Conservation (phyloP, 2,329 filamentous ascomycete genomes). For the Aspergillus japonicus region DNA sequence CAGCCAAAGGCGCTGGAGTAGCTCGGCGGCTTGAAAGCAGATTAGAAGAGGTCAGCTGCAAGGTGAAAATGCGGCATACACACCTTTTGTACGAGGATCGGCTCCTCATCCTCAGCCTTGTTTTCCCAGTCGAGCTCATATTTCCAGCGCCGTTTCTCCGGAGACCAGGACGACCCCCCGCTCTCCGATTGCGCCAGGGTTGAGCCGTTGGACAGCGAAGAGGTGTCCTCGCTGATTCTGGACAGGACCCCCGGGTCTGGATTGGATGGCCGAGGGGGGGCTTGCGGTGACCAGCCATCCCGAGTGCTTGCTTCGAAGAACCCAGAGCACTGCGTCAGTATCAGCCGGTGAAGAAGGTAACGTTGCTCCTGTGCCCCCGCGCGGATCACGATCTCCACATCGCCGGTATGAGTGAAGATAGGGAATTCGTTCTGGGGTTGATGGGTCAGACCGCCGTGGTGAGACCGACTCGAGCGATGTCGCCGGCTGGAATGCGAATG, state of each 20-base stretch:
- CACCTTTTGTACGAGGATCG: slow-evolving; percentile 83
- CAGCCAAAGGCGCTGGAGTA: slow-evolving; percentile 59
- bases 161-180: slow-evolving; percentile 41
- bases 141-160: slow-evolving; percentile 67
- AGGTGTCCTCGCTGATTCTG: slow-evolving; percentile 36
- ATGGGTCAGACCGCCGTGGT: slow-evolving; percentile 69
- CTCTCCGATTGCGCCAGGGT: slow-evolving; percentile 39
- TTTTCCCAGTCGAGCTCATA: slow-evolving; percentile 82
- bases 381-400: slow-evolving; percentile 83
- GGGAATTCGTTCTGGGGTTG: slow-evolving; percentile 87
- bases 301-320: slow-evolving; percentile 84
- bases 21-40: slow-evolving; percentile 32
- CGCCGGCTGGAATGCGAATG: slow-evolving; percentile 59
- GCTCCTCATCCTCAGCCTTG: slow-evolving; percentile 69
- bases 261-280: slow-evolving; percentile 46
- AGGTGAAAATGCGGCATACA: background rate
- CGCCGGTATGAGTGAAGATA: slow-evolving; percentile 82
- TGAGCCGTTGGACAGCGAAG: slow-evolving; percentile 37
- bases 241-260: slow-evolving; percentile 35
- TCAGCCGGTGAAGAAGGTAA: slow-evolving; percentile 84
- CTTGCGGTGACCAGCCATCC: slow-evolving; percentile 66
- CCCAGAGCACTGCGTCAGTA: slow-evolving; percentile 83
- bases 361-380: slow-evolving; percentile 70
- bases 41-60: background rate
- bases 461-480: slow-evolving; percentile 77